Evolutionary conservation across 768 basidiomycete species (phyloP), one percentile per base, ranked within the genome.

Genomic region (Trametes sanguinea): DNA sequence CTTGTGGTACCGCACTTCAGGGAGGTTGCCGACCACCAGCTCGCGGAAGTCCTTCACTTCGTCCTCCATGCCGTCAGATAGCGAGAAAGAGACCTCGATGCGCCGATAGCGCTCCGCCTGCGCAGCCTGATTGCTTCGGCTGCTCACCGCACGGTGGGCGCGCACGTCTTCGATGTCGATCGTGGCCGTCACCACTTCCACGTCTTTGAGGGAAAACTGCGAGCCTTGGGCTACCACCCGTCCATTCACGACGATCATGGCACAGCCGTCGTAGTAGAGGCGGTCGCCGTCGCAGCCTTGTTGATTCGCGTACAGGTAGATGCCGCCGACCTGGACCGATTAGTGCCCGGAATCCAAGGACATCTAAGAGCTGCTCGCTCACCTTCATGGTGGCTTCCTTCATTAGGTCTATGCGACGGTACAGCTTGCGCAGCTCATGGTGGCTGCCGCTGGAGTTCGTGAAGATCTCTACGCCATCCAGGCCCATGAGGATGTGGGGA

Each of bases 231-330:
- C 95, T 17, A 98, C 80, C 58, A 98, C 83, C 32, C 83, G 82
- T 4, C 97, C 97, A 75, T 99, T 99, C 62, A 95, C 83, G 8
- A 93, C 95, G 68, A 99, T 98, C 84, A 98, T 85, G 35, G 94
- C 90, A 65, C 93, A 97, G 33, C 97, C 97, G 67, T 99, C 97
- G 72, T 98, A 99, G 79, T 98, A 99, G 0, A 98, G 81, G 33
- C 97, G 85, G 73, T 99, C 97, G 1, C 97, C 97, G 69, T 99
- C 97, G 71, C 97, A 99, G 5, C 97, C 97, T 79, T 97, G 96
- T 69, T 99, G 97, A 72, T 99, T 99, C 8, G 97, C 94, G 69
- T 99, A 99, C 6, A 99, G 83, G 75, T 99, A 99, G 54, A 98
- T 86, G 2, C 97, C 97, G 9, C 97, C 97, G 39, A 95, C 84